Conservation (phyloP, 225 moss, liverwort and hornwort genomes). For the Polytrichum commune region DNA sequence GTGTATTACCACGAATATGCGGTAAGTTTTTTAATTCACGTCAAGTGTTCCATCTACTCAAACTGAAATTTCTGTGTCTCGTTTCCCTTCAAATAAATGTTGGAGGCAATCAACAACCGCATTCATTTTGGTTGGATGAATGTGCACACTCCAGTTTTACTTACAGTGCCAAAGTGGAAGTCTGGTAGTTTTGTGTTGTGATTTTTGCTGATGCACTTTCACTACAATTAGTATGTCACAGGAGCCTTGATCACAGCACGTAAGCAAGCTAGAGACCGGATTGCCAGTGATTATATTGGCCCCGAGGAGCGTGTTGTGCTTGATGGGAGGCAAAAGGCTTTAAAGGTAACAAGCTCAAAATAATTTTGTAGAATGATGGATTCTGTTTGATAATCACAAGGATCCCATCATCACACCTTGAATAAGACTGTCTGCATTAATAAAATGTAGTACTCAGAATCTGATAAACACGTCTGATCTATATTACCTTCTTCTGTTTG, state of each 20-base stretch:
- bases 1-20: slow-evolving; percentile 60
- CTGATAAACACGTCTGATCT: no score
- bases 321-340: slow-evolving; percentile 65
- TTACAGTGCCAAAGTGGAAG: no score
- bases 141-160: no score
- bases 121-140: no score
- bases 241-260: slow-evolving; percentile 64
- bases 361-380: no score
- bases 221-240: slow-evolving; percentile 23
- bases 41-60: slow-evolving; percentile 1
- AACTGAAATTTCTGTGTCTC: background rate
- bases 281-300: slow-evolving; percentile 39
- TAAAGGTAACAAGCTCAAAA: slow-evolving; percentile 30
- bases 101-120: no score
- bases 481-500: slow-evolving; percentile 9
- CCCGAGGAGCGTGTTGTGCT: slow-evolving; percentile 54
- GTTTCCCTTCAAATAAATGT: background rate
- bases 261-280: slow-evolving; percentile 60
- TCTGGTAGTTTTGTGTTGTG: background rate
- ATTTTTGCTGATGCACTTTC: slow-evolving; percentile 5
- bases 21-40: slow-evolving; percentile 20
- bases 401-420: no score
- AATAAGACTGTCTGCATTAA: no score
- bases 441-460: no score
- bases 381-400: no score